Percentiles rank a stretch among this genome's conserved stretches.
Conservation (phyloP, 2,329 filamentous ascomycete genomes). For the Fusarium bulbicola region DNA sequence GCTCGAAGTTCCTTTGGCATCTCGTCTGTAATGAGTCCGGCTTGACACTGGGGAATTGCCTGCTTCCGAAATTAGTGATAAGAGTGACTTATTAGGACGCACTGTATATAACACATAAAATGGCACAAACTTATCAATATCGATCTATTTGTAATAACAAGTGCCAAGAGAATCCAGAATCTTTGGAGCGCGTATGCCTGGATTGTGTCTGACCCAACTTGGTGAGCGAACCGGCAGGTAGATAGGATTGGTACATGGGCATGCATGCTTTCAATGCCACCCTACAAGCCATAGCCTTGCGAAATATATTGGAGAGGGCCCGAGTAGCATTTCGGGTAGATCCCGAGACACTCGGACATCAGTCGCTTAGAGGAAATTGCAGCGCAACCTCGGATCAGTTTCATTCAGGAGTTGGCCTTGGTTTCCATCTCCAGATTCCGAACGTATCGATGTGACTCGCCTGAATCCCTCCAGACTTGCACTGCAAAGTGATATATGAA, state of each 20-base stretch:
- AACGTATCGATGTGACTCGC: not conserved
- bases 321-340: not conserved
- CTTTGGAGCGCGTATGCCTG: too few relatives aligned
- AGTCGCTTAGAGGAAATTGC: not conserved
- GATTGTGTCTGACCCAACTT: not conserved
- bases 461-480: not conserved
- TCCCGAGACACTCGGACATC: not conserved
- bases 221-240: not conserved
- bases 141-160: not conserved
- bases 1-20: too few relatives aligned
- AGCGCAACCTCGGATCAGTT: too few relatives aligned
- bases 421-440: not conserved
- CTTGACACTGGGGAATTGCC: too few relatives aligned
- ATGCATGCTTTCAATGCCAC: not conserved
- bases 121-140: not conserved
- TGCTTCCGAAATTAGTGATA: not conserved
- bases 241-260: not conserved
- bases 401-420: not conserved
- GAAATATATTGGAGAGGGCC: not conserved
- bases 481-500: not conserved
- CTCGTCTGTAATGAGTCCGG: fast-evolving
- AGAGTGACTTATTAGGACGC: not conserved
- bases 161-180: not conserved
- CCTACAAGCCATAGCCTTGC: not conserved
- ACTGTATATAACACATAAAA: too few relatives aligned